Conservation (phyloP, 495 filamentous ascomycete species). For the Penicillium waksmanii region DNA sequence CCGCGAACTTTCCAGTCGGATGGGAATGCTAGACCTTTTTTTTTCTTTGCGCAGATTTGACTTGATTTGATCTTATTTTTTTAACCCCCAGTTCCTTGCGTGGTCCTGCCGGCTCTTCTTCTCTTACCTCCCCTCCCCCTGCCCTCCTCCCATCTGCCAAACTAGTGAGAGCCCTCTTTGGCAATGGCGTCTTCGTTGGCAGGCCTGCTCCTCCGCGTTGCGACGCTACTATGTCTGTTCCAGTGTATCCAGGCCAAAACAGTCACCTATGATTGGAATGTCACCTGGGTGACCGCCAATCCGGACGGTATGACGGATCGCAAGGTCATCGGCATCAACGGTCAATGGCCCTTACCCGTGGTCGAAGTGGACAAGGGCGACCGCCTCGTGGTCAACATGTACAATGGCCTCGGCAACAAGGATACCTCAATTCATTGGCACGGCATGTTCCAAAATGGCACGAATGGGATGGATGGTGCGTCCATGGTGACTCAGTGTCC, state of each 20-base stretch:
- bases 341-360: slow-evolving; percentile 73
- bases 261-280: slow-evolving; percentile 76
- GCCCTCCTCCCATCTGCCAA: not conserved
- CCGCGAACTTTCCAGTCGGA: not conserved
- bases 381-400: slow-evolving; percentile 68
- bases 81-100: not conserved
- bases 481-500: slow-evolving; percentile 70
- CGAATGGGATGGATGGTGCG: slow-evolving; percentile 76
- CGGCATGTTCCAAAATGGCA: slow-evolving; percentile 73
- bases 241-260: slow-evolving; percentile 53
- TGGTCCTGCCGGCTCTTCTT: slow-evolving; percentile 5
- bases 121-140: slow-evolving; percentile 3
- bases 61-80: slow-evolving; percentile 2
- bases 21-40: slow-evolving; percentile 3
- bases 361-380: slow-evolving; percentile 75
- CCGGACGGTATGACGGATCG: slow-evolving; percentile 72
- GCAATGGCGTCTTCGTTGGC: slow-evolving; percentile 21
- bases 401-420: slow-evolving; percentile 74
- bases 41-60: not conserved
- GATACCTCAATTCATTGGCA: slow-evolving; percentile 77
- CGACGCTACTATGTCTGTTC: slow-evolving; percentile 16
- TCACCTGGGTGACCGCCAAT: slow-evolving; percentile 79
- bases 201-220: slow-evolving; percentile 15
- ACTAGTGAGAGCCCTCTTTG: not conserved
- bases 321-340: slow-evolving; percentile 79